Evolutionary conservation across 2,329 filamentous ascomycete genomes (phyloP).

Genomic region (Pseudogymnoascus sp.): DNA sequence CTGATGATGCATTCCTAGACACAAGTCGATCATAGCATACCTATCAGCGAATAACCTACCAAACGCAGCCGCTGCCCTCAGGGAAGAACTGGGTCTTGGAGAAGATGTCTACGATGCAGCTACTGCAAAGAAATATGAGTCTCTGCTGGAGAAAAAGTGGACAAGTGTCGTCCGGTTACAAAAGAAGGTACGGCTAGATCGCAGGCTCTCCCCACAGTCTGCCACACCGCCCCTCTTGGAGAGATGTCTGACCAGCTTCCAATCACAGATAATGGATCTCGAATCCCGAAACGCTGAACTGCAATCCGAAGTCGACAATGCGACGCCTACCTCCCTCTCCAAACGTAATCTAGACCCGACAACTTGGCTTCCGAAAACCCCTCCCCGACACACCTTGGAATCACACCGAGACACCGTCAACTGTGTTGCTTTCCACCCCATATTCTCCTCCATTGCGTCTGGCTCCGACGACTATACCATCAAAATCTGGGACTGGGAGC

Average conservation of each 20-base stretch:
- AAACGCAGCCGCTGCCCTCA: conserved; percentile 60
- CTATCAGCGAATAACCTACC: conserved; percentile 64
- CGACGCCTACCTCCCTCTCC: conserved; percentile 66
- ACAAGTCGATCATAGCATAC: conserved; percentile 92
- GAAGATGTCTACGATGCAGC: conserved; percentile 64
- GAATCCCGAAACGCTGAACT: conserved; percentile 65
- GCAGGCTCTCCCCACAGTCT: background rate
- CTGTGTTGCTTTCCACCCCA: conserved; percentile 84
- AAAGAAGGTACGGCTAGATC: conserved; percentile 62
- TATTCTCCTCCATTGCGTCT: conserved; percentile 83
- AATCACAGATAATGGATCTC: conserved; percentile 80
- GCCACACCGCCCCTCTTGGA: background rate
- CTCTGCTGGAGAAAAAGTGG: conserved; percentile 95
- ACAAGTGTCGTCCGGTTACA: conserved; percentile 89
- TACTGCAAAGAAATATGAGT: conserved; percentile 90
- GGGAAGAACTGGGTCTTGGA: conserved; percentile 67
- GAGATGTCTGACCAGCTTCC: background rate
- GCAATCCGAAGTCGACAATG: conserved; percentile 76
- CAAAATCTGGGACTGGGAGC: conserved; percentile 96
- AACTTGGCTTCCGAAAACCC: conserved; percentile 77
- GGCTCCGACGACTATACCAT: conserved; percentile 90
- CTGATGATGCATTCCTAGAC: conserved; percentile 41
- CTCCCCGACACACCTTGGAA: conserved; percentile 72
- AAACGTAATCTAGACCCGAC: conserved; percentile 74
- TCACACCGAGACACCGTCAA: conserved; percentile 76